Percentiles rank a stretch among this genome's conserved stretches.
These are phyloP conservation scores for Zizania palustris DNA, from an alignment of 202 grass and related monocot species.

Conservation along the genomic window DNA sequence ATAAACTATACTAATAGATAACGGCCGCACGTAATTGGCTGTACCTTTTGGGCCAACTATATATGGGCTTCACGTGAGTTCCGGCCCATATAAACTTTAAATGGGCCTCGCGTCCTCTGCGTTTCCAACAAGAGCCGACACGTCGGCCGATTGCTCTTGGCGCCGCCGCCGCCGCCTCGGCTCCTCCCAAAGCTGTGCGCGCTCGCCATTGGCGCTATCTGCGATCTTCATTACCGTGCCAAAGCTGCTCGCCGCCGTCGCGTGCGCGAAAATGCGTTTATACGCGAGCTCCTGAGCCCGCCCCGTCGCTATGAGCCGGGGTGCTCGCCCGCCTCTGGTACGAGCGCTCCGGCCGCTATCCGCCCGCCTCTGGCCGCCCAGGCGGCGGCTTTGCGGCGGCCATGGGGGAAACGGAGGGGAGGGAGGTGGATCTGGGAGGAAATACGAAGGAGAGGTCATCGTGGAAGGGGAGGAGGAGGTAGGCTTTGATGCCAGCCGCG, in stretches of 20 bases:
- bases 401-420: slow-evolving; percentile 20
- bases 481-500: slow-evolving; percentile 31
- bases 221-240: neutral
- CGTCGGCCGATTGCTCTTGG: neutral
- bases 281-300: neutral
- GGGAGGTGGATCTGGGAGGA: neutral
- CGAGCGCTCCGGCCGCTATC: slow-evolving; percentile 33
- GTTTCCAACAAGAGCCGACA: neutral
- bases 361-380: slow-evolving; percentile 27
- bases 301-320: slow-evolving; percentile 28
- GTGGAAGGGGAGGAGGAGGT: slow-evolving; percentile 18
- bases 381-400: slow-evolving; percentile 40
- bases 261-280: slow-evolving; percentile 20
- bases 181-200: neutral
- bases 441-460: neutral
- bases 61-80: no score
- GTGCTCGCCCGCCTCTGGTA: slow-evolving; percentile 15
- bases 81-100: no score
- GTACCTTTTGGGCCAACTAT: no score
- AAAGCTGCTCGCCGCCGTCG: slow-evolving; percentile 2
- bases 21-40: no score
- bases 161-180: slow-evolving; percentile 6
- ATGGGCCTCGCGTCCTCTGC: no score
- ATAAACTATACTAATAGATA: no score
- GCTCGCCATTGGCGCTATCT: neutral